phyloP scores from a whole-genome alignment of 345 rosid species.

The Sapria himalayana region DNA sequence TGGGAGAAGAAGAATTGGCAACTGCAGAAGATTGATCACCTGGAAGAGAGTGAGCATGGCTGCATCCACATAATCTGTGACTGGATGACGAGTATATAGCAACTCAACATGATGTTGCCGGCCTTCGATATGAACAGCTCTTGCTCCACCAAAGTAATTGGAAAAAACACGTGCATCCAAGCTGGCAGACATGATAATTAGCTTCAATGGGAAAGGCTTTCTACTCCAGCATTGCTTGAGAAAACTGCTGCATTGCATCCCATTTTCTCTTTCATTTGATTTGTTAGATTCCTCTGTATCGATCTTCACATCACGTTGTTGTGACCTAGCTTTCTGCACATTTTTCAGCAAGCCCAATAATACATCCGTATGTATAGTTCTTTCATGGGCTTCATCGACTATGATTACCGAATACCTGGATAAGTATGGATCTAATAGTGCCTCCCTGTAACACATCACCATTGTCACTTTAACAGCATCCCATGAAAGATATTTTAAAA shows the following conservation, averaged over 20 bases:
- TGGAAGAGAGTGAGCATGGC: constrained; percentile 58
- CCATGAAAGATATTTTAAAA: too few relatives aligned
- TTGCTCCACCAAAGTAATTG: constrained; percentile 68
- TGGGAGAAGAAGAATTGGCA: too few relatives aligned
- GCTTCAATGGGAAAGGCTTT: constrained; percentile 41
- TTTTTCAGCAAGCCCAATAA: constrained; percentile 68
- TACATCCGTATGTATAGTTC: constrained; percentile 87
- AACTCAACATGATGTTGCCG: constrained; percentile 69
- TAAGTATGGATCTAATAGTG: constrained; percentile 64
- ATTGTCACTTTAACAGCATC: too few relatives aligned
- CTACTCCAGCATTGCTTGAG: constrained; percentile 28
- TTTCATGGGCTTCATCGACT: constrained; percentile 93
- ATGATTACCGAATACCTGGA: constrained; percentile 65
- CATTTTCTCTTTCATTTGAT: constrained; percentile 15
- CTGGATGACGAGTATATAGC: constrained; percentile 44
- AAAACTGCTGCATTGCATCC: constrained; percentile 10
- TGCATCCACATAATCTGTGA: constrained; percentile 65
- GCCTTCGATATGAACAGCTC: constrained; percentile 68
- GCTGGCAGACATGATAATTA: constrained; percentile 94
- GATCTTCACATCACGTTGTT: constrained; percentile 11
- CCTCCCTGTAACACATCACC: constrained; percentile 75
- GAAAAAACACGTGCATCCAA: constrained; percentile 79
- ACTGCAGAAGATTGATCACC: too few relatives aligned
- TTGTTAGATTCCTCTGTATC: constrained; percentile 13
- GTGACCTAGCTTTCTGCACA: constrained; percentile 38